Evolutionary conservation across 2,329 filamentous ascomycete genomes (phyloP), one percentile per base, ranked within the genome.

Genomic region (Cordyceps cicadae): DNA sequence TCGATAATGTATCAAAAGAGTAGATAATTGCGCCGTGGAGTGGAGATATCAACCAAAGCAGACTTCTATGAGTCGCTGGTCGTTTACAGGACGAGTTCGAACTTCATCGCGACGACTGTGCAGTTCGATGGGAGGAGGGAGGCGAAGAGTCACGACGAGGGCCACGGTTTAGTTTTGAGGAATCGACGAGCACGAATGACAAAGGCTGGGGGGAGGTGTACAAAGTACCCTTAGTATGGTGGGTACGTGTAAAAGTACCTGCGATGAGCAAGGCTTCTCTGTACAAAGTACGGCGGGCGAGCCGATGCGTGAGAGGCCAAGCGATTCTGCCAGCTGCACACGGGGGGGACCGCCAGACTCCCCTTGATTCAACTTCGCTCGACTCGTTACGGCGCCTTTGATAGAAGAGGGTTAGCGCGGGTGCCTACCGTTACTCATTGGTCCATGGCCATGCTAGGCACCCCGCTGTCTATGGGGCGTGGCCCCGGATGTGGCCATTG

Each of bases 11-110:
- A 24, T 49, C 9, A 46, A 43, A n/a, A 48, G 32, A 45, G 46
- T 39, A 21, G 19, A 43, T 17, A 43, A 43, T 19, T 67, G 70
- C 67, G 72, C 69, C 70, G 72, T 72, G 67, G 72, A 75, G 72
- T 70, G 70, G 73, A 71, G 69, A 71, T 69, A 69, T 69, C 64
- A 70, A 68, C 73, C 72, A 69, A 69, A 81, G 80, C 80, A 80
- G 79, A 82, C 80, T 81, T 77, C 76, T 67, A 71, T 73, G 74
- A 81, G 79, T 79, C 79, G 80, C 77, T 77, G 76, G 75, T 67
- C 70, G 67, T 65, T 77, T 77, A 83, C 72, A 81, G 75, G 75
- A 73, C 74, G 70, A 69, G 77, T 72, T 76, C 77, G 77, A 81
- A 80, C 72, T 72, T 73, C 79, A 84, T 82, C 71, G 76, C 76